These are phyloP conservation scores for Sordariomycetes sp. DNA, from an alignment of 2,329 filamentous ascomycete genomes.

Conservation along the genomic window DNA sequence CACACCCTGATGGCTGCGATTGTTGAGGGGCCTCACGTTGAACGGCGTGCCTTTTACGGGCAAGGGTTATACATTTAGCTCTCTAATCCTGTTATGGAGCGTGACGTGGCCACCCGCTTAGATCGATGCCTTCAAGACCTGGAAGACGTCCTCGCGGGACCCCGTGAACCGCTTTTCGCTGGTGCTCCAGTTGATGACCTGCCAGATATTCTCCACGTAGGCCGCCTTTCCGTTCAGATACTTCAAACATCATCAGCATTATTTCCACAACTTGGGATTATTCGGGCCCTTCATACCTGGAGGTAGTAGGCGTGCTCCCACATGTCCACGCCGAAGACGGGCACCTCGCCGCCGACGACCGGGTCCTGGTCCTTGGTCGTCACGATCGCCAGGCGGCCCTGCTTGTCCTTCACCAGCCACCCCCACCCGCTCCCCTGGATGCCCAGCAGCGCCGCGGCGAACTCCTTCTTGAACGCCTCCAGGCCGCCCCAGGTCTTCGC, in stretches of 20 bases:
- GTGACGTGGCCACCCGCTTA: neutral
- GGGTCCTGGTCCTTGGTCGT: slow-evolving; percentile 85
- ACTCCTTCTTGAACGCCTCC: slow-evolving; percentile 53
- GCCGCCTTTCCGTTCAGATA: slow-evolving; percentile 67
- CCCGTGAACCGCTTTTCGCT: slow-evolving; percentile 52
- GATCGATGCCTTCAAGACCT: slow-evolving; percentile 29
- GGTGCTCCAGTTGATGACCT: slow-evolving; percentile 67
- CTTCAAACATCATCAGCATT: slow-evolving; percentile 29
- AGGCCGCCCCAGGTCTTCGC: slow-evolving; percentile 57
- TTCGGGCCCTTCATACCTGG: slow-evolving; percentile 38
- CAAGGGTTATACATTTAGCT: neutral
- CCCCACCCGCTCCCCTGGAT: slow-evolving; percentile 84
- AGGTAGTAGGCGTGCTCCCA: slow-evolving; percentile 93
- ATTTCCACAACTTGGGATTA: neutral
- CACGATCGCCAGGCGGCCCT: slow-evolving; percentile 53
- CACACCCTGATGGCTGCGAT: neutral
- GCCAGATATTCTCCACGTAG: slow-evolving; percentile 70
- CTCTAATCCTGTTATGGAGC: neutral
- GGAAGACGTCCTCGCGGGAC: slow-evolving; percentile 32
- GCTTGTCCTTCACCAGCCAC: slow-evolving; percentile 63
- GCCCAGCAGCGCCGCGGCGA: slow-evolving; percentile 53
- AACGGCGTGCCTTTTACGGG: neutral
- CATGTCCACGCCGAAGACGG: slow-evolving; percentile 74
- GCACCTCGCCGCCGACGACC: slow-evolving; percentile 51
- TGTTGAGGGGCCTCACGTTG: neutral